Evolutionary conservation across 768 basidiomycete species (phyloP), one percentile per base, ranked within the genome.

Genomic region (Cantharellus cinnabarinus): DNA sequence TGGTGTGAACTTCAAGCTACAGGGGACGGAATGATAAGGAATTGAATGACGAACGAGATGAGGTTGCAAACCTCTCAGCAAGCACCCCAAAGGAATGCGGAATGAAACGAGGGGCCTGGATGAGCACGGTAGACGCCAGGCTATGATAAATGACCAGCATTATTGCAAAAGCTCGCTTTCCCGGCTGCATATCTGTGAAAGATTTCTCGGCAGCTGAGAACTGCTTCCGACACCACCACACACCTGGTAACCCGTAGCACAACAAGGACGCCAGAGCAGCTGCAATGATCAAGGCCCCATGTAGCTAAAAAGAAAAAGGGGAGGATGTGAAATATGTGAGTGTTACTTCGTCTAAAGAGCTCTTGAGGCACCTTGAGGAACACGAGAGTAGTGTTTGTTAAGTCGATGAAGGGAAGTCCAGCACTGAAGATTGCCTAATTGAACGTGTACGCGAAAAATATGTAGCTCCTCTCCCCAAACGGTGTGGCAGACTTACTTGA

Each of bases 121-220:
- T 83, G 55, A 90, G 76, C 55, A 87, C 70, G 2, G 85, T 87
- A 0, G 86, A 85, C 56, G 75, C 75, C 40, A 82, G 69, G 60
- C 74, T 79, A 68, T 90, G 87, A 68, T 89, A 90, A 10, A 88
- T 64, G 62, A 82, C 81, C 2, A 90, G 76, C 5, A 74, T 79
- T 38, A 90, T 80, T 2, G 83, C 88, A 4, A 89, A 69, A 0
- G 85, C 88, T 14, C 88, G 79, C 71, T 90, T 90, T 5, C 86
- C 86, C 0, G 87, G 88, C 2, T 89, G 71, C 68, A 85, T 88
- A 64, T 89, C 87, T 85, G 62, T n/a, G n/a, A 7, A 50, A 4
- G 3, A 42, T 20, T 1, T 7, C 44, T 14, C 15, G 38, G 4
- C 5, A 48, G 40, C 10, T 7, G 29, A 15, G 2, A 10, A 60